phyloP scores from a whole-genome alignment of 2,329 filamentous ascomycete genomes.

The Colletotrichum liriopes region DNA sequence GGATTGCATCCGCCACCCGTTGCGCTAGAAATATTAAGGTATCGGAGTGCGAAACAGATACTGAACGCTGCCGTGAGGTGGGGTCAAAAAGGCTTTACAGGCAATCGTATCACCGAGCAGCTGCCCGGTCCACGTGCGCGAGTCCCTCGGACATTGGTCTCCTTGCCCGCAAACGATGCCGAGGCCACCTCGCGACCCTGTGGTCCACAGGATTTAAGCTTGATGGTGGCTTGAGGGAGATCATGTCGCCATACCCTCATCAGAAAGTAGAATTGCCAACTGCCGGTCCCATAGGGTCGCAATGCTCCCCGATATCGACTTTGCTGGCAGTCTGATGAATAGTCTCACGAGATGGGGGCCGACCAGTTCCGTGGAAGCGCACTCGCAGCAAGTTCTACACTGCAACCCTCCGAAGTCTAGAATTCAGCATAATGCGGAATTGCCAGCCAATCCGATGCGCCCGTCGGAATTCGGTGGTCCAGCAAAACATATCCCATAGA shows the following conservation, averaged over 20 bases:
- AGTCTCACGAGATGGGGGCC: background rate
- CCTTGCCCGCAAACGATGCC: slow-evolving; percentile 1
- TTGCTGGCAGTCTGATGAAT: background rate
- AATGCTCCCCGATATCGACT: background rate
- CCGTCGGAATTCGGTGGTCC: background rate
- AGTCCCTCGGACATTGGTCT: background rate
- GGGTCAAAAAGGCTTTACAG: background rate
- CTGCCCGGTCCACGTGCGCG: background rate
- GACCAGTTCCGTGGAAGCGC: background rate
- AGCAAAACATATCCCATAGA: background rate
- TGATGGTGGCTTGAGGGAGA: slow-evolving; percentile 14
- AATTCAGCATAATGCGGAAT: background rate
- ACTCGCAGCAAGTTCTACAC: background rate
- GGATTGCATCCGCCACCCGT: background rate
- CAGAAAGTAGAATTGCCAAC: background rate
- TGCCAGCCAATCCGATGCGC: background rate
- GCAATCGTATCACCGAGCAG: slow-evolving; percentile 11
- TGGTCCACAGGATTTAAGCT: slow-evolving; percentile 28
- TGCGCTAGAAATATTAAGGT: background rate
- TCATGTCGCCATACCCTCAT: background rate
- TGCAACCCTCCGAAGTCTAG: background rate
- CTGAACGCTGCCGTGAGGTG: background rate
- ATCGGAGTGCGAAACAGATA: slow-evolving; percentile 8
- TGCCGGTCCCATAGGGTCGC: background rate
- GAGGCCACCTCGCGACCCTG: background rate